A percentile compares a stretch with the other conserved stretches of the same genome.
Evolutionary conservation across 805 yeast genomes (phyloP).

Genomic region (Lipomyces kockii): DNA sequence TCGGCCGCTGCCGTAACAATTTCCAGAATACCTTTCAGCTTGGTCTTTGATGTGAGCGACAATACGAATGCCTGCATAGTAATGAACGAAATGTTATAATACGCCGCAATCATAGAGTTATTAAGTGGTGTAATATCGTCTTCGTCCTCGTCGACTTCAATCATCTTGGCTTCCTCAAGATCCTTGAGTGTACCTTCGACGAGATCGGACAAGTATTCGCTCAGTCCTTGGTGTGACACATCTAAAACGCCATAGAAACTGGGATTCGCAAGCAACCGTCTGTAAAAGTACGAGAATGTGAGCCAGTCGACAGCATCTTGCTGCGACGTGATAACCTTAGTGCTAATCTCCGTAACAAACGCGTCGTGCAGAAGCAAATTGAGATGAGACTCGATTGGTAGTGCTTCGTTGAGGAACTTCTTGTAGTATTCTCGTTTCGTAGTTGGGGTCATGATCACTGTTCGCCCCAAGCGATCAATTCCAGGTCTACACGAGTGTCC

Average conservation of each 20-base stretch:
- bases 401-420: conserved; percentile 70
- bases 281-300: conserved; percentile 79
- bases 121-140: conserved; percentile 60
- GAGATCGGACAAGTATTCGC: conserved; percentile 81
- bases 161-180: conserved; percentile 60
- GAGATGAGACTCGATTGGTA: conserved; percentile 84
- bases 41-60: conserved; percentile 59
- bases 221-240: conserved; percentile 66
- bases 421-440: conserved; percentile 65
- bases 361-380: conserved; percentile 65
- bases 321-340: conserved; percentile 62
- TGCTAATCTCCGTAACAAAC: conserved; percentile 73
- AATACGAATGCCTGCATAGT: conserved; percentile 67
- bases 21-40: conserved; percentile 65
- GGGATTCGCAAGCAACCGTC: conserved; percentile 81
- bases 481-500: conserved; percentile 39
- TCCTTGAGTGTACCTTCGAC: conserved; percentile 74
- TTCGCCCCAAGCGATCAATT: conserved; percentile 49
- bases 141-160: conserved; percentile 56
- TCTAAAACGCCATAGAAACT: conserved; percentile 82
- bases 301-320: conserved; percentile 93
- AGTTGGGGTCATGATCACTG: conserved; percentile 60
- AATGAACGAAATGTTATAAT: conserved; percentile 65
- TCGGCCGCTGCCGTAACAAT: conserved; percentile 70
- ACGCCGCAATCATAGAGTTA: conserved; percentile 75